A percentile compares a stretch with the other conserved stretches of the same genome.
These are phyloP conservation scores for Pythium phragmiticola DNA, from an alignment of 352 stramenopile species.

Conservation along the genomic window DNA sequence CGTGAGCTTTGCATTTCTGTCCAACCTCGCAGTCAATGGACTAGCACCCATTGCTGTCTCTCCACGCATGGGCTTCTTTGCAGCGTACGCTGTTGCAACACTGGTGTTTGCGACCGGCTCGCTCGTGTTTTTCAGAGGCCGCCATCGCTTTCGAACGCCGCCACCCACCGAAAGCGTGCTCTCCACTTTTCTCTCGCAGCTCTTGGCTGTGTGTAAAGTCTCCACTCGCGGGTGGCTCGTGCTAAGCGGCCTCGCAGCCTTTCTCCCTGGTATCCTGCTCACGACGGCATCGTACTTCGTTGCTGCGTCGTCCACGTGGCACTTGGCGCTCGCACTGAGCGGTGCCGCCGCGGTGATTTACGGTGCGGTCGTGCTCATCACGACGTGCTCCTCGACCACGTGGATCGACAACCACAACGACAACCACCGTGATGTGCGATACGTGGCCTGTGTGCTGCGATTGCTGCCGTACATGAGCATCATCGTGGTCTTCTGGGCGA, in stretches of 20 bases:
- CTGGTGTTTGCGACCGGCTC: slow-evolving; percentile 72
- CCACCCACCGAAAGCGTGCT: slow-evolving; percentile 72
- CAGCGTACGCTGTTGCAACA: slow-evolving; percentile 83
- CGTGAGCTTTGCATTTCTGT: slow-evolving; percentile 88
- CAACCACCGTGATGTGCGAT: background rate
- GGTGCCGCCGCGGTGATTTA: slow-evolving; percentile 59
- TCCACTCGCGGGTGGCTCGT: slow-evolving; percentile 58
- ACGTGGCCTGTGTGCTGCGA: slow-evolving; percentile 39
- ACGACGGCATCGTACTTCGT: slow-evolving; percentile 83
- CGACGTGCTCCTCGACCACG: slow-evolving; percentile 48
- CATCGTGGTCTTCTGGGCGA: slow-evolving; percentile 84
- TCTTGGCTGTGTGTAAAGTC: slow-evolving; percentile 49
- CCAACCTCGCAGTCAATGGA: slow-evolving; percentile 89
- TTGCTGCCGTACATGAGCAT: slow-evolving; percentile 73
- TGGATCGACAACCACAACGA: slow-evolving; percentile 52
- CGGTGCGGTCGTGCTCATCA: slow-evolving; percentile 58
- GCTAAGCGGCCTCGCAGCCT: slow-evolving; percentile 60
- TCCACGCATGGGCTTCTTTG: slow-evolving; percentile 81
- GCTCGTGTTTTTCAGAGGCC: slow-evolving; percentile 70
- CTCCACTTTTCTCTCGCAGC: slow-evolving; percentile 55
- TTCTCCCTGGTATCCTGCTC: slow-evolving; percentile 66
- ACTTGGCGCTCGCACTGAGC: slow-evolving; percentile 55
- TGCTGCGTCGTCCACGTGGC: slow-evolving; percentile 36
- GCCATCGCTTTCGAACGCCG: slow-evolving; percentile 52
- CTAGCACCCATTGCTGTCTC: slow-evolving; percentile 67